phyloP scores from a whole-genome alignment of 306 rosid species.

The Sophora flavescens region DNA sequence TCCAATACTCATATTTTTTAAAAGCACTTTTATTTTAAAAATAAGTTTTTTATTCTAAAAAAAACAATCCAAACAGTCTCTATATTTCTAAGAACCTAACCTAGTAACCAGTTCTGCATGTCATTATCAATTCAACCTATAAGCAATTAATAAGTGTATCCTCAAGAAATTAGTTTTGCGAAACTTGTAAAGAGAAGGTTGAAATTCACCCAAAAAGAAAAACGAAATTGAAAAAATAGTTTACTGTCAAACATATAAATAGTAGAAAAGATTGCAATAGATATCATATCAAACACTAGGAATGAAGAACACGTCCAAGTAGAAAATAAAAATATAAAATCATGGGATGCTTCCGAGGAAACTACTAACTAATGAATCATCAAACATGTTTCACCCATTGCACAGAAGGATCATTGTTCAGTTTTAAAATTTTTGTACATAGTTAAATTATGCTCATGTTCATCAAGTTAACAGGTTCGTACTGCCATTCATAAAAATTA shows the following conservation, averaged over 20 bases:
- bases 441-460: conserved; percentile 48
- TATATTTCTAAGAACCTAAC: background rate
- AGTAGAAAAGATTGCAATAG: background rate
- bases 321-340: background rate
- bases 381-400: conserved; percentile 31
- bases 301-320: background rate
- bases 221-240: background rate
- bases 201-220: background rate
- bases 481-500: conserved; percentile 52
- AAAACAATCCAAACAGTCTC: too few species aligned
- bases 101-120: background rate
- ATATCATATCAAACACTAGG: background rate
- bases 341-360: conserved; percentile 1
- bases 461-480: conserved; percentile 50
- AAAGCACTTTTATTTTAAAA: too few species aligned
- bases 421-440: conserved; percentile 46
- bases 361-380: conserved; percentile 19
- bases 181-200: background rate
- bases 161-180: background rate
- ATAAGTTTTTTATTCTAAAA: too few species aligned
- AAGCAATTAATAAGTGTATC: background rate
- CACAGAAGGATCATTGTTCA: conserved; percentile 38
- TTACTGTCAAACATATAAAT: background rate
- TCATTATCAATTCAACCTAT: background rate
- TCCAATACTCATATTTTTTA: too few species aligned